Evolutionary conservation across 1,284 basidiomycete species (phyloP).

Genomic region (Irpex rosettiformis): DNA sequence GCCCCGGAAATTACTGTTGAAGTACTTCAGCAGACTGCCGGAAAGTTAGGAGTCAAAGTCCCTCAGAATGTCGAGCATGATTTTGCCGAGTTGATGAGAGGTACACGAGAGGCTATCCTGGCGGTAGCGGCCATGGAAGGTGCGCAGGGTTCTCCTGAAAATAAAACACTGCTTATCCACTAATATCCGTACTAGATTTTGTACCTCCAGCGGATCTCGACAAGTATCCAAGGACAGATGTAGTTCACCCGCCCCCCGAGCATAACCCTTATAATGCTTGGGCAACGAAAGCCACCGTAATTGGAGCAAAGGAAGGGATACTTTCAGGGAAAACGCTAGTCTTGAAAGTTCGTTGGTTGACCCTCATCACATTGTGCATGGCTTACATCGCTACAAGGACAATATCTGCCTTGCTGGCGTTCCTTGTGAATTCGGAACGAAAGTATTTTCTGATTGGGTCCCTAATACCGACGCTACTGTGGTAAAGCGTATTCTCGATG

Average conservation of each 20-base stretch:
- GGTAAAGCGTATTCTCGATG: slow-evolving; percentile 41
- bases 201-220: slow-evolving; percentile 13
- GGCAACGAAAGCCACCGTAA: slow-evolving; percentile 19
- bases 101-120: slow-evolving; percentile 19
- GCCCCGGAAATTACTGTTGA: slow-evolving; percentile 14
- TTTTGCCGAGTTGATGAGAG: slow-evolving; percentile 17
- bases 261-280: slow-evolving; percentile 21
- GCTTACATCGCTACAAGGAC: slow-evolving; percentile 24
- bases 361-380: slow-evolving; percentile 13
- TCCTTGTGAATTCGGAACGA: slow-evolving; percentile 36
- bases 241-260: slow-evolving; percentile 11
- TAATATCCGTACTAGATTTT: slow-evolving; percentile 14
- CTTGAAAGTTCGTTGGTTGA: slow-evolving; percentile 14
- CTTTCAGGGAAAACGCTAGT: slow-evolving; percentile 18
- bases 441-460: slow-evolving; percentile 30
- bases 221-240: slow-evolving; percentile 17
- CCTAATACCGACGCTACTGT: slow-evolving; percentile 41
- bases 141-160: neutral
- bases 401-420: slow-evolving; percentile 37
- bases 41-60: slow-evolving; percentile 16
- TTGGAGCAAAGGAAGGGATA: slow-evolving; percentile 11
- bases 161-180: neutral
- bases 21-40: slow-evolving; percentile 17
- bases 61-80: slow-evolving; percentile 16
- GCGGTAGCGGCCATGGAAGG: slow-evolving; percentile 21